Base-by-base conservation (phyloP, 371 early-diverging fungal genomes). In the Dipsacomyces acuminosporus region DNA sequence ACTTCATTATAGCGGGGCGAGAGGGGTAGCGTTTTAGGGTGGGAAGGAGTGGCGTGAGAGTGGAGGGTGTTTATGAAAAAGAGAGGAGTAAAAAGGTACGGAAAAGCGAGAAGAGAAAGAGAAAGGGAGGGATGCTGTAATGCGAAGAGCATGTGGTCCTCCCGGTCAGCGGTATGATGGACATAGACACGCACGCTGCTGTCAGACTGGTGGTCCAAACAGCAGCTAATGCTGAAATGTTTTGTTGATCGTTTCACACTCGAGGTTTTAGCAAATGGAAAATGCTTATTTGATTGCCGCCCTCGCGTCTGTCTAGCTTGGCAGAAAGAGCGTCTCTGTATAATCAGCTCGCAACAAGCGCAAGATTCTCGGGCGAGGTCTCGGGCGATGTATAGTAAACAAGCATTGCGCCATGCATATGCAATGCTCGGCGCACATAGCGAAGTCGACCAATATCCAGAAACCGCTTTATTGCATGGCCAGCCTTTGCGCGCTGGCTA, bases 381-480 rank as follows among this genome's bases (percentile, higher is more conserved):
- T 72, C 62, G 48, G 71, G 61, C 46, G 80, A 78, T 15, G 81
- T 82, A 64, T 86, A 88, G 56, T 86, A 82, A 3, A 87, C 81
- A 8, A 88, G 71, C 44, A 81, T 75, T 2, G 75, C 77, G 47
- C 80, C 69, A 46, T 18, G 17, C 50, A 86, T 82, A 0, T 83
- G 82, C 35, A 75, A 25, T 43, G 71, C 59, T 23, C 70, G 54
- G 47, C 80, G 64, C 18, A 83, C 58, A 35, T 74, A 86, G n/a
- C 76, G 57, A 2, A 78, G 67, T 38, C 90, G 73, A 9, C 88
- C 90, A 23, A 76, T 60, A 52, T 88, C 88, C 42, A 90, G 25
- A 13, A 89, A 61, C 15, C 92, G 77, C 56, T 94, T 94, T 80
- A 86, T 51, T 80, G 78, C 57, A 45, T 78, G 79, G 0, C 94